Percentiles rank a stretch among this genome's conserved stretches.
phyloP scores from a whole-genome alignment of 1,284 basidiomycete species.

The Lentinula novae-zelandiae region DNA sequence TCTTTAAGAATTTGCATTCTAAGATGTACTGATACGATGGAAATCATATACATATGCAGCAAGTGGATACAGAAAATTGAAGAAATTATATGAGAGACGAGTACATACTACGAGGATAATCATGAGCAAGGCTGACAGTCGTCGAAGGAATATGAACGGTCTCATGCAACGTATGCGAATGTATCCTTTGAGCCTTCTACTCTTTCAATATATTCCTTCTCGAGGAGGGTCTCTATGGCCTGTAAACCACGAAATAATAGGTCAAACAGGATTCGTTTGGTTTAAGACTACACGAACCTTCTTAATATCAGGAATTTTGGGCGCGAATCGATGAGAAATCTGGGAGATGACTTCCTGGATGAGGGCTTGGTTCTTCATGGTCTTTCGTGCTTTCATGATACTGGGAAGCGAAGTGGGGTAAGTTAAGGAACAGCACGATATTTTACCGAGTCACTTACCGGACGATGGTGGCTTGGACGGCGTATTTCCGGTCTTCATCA shows the following conservation, averaged over 20 bases:
- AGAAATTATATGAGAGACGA: background rate
- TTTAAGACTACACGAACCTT: conserved; percentile 49
- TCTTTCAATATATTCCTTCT: conserved; percentile 97
- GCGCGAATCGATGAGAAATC: conserved; percentile 85
- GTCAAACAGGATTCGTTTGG: background rate
- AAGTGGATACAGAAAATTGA: background rate
- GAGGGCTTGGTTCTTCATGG: conserved; percentile 93
- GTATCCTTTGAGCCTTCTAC: conserved; percentile 80
- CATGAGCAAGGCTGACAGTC: background rate
- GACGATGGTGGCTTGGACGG: conserved; percentile 97
- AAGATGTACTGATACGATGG: background rate
- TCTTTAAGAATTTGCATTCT: too few relatives aligned
- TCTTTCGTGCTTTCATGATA: conserved; percentile 98
- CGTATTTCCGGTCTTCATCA: conserved; percentile 96
- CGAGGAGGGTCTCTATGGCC: conserved; percentile 94
- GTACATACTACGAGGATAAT: background rate
- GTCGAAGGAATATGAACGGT: conserved; percentile 6
- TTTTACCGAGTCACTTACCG: conserved; percentile 52
- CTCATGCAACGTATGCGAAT: conserved; percentile 71
- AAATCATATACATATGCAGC: background rate
- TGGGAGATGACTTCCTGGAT: conserved; percentile 95
- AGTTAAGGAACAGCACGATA: background rate
- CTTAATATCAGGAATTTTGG: conserved; percentile 92
- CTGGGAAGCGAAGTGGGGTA: conserved; percentile 33
- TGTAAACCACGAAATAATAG: conserved; percentile 25